Conservation (phyloP, 257 asterid genomes). For the Cynanchum wilfordii region DNA sequence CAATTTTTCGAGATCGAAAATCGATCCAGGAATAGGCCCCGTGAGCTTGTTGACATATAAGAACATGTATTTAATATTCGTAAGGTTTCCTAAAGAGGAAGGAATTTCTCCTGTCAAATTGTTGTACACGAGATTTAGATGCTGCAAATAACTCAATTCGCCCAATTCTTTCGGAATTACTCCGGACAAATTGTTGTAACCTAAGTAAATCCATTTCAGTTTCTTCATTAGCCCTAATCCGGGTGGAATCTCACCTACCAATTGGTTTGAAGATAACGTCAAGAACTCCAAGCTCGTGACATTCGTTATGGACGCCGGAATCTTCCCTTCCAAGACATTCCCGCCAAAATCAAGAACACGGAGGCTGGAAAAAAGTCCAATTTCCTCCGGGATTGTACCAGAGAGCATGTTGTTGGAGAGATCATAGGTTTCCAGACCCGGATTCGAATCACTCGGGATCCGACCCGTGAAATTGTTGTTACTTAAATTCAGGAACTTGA, state of each 20-base stretch:
- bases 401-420: conserved; percentile 68
- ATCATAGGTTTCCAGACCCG: conserved; percentile 52
- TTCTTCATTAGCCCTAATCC: conserved; percentile 47
- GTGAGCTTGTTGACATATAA: conserved; percentile 69
- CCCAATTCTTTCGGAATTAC: conserved; percentile 59
- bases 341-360: conserved; percentile 69
- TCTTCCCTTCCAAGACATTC: conserved; percentile 45
- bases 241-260: conserved; percentile 53
- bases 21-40: conserved; percentile 51
- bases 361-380: conserved; percentile 59
- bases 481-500: conserved; percentile 64
- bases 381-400: conserved; percentile 47
- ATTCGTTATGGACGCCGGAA: conserved; percentile 51
- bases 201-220: conserved; percentile 58
- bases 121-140: conserved; percentile 74
- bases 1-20: conserved; percentile 46
- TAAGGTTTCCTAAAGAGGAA: conserved; percentile 64
- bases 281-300: conserved; percentile 49
- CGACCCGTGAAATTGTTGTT: conserved; percentile 62
- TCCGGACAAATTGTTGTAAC: conserved; percentile 81
- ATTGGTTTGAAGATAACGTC: conserved; percentile 72
- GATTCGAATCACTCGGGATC: conserved; percentile 33
- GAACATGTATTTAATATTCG: conserved; percentile 53
- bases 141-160: conserved; percentile 36
- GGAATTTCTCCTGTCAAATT: conserved; percentile 83